Evolutionary conservation across 176 grass and related monocot genomes (phyloP).

Genomic region (Rhipidocladum racemiflorum): DNA sequence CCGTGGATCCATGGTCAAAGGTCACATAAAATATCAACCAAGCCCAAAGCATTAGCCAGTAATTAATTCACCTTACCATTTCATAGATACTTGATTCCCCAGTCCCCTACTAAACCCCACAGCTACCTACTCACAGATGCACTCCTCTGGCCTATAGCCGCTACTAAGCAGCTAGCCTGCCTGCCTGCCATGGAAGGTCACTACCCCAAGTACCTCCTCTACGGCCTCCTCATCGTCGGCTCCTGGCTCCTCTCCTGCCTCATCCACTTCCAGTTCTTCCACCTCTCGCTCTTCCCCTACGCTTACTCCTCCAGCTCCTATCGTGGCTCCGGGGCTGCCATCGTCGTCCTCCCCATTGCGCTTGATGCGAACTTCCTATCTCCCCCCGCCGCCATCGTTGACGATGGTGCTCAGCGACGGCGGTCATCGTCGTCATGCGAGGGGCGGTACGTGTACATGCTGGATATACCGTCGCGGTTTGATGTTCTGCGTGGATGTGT

Average conservation of each 20-base stretch:
- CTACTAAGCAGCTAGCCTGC: not conserved
- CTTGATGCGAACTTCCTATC: not conserved
- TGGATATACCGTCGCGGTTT: constrained; percentile 33
- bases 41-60: not conserved
- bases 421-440: not conserved
- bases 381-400: not conserved
- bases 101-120: constrained; percentile 13
- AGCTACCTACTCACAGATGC: not conserved
- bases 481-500: constrained; percentile 32
- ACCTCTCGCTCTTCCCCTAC: not conserved
- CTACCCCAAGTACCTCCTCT: constrained; percentile 37
- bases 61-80: not conserved
- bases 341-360: not conserved
- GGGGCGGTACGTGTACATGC: constrained; percentile 42
- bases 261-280: constrained; percentile 29
- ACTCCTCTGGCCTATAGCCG: not conserved
- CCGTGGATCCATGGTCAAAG: constrained; percentile 7
- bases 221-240: constrained; percentile 27
- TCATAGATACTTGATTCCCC: not conserved
- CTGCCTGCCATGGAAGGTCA: constrained; percentile 33
- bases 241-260: constrained; percentile 45
- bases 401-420: not conserved
- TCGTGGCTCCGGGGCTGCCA: too few species aligned
- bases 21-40: not conserved
- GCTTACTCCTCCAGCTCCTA: not conserved